Evolutionary conservation across 202 grass and related monocot genomes (phyloP), one percentile per base, ranked within the genome.

Genomic region (Elaeis oleifera): DNA sequence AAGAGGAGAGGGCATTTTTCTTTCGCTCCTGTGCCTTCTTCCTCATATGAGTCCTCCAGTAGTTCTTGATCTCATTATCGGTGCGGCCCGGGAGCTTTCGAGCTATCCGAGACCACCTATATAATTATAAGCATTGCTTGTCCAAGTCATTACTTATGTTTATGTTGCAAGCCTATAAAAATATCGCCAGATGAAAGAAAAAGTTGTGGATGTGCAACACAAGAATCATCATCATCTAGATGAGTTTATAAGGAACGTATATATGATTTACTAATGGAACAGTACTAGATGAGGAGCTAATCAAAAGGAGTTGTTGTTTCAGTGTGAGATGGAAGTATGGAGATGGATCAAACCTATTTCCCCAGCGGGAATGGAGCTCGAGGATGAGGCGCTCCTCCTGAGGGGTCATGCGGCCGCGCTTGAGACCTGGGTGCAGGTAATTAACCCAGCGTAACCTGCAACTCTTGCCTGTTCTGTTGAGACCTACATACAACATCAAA

Each of bases 21-120:
- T 52, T 65, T 17, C 23, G 49, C 27, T 65, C 63, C 2, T 65
- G 48, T 0, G 63, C 49, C 63, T 52, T 53, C 63, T 65, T 65
- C 17, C 63, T 65, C 63, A 17, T 65, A 39, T 65, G 63, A 4
- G 49, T 65, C 26, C 63, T 51, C 63, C 63, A 65, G 63, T 65
- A 65, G 49, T 65, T 65, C 63, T 65, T 65, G 48, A 65, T 65
- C 63, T 65, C 63, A 23, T 65, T 65, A 19, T 65, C 63, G 16
- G 63, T 65, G 63, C 63, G 63, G 16, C 63, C 63, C 20, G 63
- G 63, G 21, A 65, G 16, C 26, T 50, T 21, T 11, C 63, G 49
- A 23, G 63, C 63, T n/a, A 65, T 65, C 13, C 63, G 39, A 25
- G 63, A 51, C 63, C 63, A 65, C 63, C 63, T 65, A 16, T 4